Evolutionary conservation across 805 yeast species (phyloP).

Genomic region (Hyphopichia homilentoma): DNA sequence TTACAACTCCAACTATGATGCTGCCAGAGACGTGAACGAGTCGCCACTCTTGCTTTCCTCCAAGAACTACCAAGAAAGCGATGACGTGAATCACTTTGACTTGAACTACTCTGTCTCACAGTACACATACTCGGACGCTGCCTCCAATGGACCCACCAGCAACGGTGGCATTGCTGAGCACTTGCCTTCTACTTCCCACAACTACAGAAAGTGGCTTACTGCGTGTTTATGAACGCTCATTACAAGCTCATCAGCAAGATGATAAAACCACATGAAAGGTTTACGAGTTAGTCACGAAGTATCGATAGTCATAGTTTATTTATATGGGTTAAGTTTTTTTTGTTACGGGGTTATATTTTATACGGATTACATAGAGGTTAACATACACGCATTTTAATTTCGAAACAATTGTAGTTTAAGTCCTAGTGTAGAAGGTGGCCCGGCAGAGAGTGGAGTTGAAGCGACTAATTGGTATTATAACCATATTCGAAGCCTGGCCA

Average conservation of each 20-base stretch:
- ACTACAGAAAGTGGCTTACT: constrained; percentile 38
- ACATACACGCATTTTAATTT: too few relatives aligned
- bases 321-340: constrained; percentile 1
- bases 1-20: constrained; percentile 3
- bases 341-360: too few relatives aligned
- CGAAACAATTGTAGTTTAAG: too few relatives aligned
- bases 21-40: constrained; percentile 4
- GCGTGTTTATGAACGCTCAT: constrained; percentile 19
- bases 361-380: too few relatives aligned
- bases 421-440: too few relatives aligned
- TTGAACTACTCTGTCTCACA: constrained; percentile 29
- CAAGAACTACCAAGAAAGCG: constrained; percentile 5
- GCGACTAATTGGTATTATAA: too few relatives aligned
- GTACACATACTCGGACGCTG: constrained; percentile 8
- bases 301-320: background rate
- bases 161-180: constrained; percentile 8
- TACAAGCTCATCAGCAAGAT: too few relatives aligned
- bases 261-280: constrained; percentile 1
- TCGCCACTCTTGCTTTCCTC: constrained; percentile 23
- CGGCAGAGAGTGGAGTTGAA: too few relatives aligned
- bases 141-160: constrained; percentile 7
- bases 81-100: constrained; percentile 23
- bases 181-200: constrained; percentile 30
- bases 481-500: too few relatives aligned
- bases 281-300: constrained; percentile 1